Evolutionary conservation across 768 basidiomycete species (phyloP).

Genomic region (Pseudohyphozyma bogoriensis): DNA sequence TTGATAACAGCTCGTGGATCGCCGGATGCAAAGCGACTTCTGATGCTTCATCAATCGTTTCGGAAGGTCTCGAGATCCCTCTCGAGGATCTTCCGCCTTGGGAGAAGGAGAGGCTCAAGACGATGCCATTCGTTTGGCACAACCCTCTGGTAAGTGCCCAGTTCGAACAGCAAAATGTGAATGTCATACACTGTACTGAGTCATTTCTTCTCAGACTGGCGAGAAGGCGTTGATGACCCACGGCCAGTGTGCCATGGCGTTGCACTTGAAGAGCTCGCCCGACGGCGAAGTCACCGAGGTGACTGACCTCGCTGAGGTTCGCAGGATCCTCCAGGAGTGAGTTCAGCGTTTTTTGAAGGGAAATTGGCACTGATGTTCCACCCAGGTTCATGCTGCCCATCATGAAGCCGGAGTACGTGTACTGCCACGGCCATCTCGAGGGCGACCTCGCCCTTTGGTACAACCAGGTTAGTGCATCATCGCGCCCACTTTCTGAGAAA

Average conservation of each 20-base stretch:
- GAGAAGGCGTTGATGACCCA: conserved; percentile 5
- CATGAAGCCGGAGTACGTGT: conserved; percentile 5
- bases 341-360: background rate
- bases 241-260: background rate
- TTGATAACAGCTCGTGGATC: conserved; percentile 1
- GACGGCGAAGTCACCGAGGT: background rate
- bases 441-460: conserved; percentile 8
- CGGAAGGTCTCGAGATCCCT: conserved; percentile 48
- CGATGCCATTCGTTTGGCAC: conserved; percentile 76
- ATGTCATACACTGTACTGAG: background rate
- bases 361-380: background rate
- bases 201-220: background rate
- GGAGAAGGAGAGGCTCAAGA: conserved; percentile 65
- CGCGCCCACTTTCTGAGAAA: background rate
- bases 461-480: background rate
- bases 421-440: conserved; percentile 8
- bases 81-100: conserved; percentile 62
- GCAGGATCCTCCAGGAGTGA: conserved; percentile 4
- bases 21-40: background rate
- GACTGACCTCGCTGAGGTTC: background rate
- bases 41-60: conserved; percentile 1
- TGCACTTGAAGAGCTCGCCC: background rate
- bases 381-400: conserved; percentile 1
- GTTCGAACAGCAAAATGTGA: background rate
- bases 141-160: conserved; percentile 47